Base-by-base conservation (phyloP, 1,284 basidiomycete genomes). In the Melampsora larici-populina region DNA sequence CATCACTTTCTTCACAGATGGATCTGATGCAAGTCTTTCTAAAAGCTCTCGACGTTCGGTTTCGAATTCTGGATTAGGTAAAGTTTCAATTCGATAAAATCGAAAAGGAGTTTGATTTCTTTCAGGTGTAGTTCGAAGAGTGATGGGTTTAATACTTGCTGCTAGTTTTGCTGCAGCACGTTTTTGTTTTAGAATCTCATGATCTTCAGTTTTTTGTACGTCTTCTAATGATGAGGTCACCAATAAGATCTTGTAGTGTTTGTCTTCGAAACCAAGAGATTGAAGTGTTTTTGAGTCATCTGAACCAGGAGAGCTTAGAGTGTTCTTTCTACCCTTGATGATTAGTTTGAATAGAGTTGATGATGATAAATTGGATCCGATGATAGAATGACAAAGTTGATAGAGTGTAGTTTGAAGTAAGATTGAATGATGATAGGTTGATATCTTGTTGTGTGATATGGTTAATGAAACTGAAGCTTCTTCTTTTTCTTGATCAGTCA, bases 1-100 rank as follows among this genome's bases (percentile, higher is more conserved):
- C 71, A 73, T 73, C 26, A 64, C 60, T 64, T 63, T 17, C 8
- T 29, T 21, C 26, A 73, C 51, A 11, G 71, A 73, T 7, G 71
- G 71, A 65, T 73, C 26, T 18, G 24, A 33, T n/a, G 62, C n/a
- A 13, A 73, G 46, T 48, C 43, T 46, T 5, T 73, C 24, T 13
- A 73, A 6, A 13, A 73, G n/a, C 31, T 46, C 71, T 15, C 65
- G 33, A 18, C 71, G 36, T 26, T 63, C 46, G 5, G 60, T 24
- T 49, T 73, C 40, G 62, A 48, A 64, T 62, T 60, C 60, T 6
- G 65, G 24, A 26, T 63, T 63, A 11, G 71, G 62, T n/a, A 73
- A 46, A 2, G 65, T 46, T 3, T 62, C 40, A 15, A 62, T 17
- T 15, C 46, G 24, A 13, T 31, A 24, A 46, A 73, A 73, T 1